Conservation (phyloP, 164 flowering plant genomes). For the Protea cynaroides region DNA sequence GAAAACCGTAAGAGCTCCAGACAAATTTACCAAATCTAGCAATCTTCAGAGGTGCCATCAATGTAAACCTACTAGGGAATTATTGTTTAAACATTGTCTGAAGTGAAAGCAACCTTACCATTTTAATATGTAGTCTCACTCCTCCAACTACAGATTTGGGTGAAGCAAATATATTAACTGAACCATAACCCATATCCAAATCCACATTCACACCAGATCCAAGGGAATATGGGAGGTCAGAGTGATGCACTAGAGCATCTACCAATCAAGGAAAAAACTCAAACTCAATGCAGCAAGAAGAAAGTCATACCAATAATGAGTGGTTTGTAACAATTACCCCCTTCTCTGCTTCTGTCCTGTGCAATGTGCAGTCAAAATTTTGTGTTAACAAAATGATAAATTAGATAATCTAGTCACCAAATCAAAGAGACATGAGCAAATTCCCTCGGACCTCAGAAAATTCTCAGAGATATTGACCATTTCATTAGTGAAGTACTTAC, state of each 20-base stretch:
- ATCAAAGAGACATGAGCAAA: neutral
- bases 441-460: neutral
- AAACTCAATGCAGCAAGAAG: neutral
- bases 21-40: neutral
- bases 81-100: neutral
- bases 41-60: neutral
- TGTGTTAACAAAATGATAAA: constrained; percentile 1
- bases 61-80: no score
- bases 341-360: constrained; percentile 95
- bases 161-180: neutral
- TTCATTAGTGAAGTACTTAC: neutral
- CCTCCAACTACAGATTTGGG: neutral
- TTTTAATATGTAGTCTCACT: no score
- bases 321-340: constrained; percentile 88
- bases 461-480: neutral
- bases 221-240: neutral
- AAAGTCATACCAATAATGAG: constrained; percentile 55
- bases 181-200: neutral
- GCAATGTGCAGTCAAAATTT: constrained; percentile 11
- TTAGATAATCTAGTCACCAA: neutral
- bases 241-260: neutral
- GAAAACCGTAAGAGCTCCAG: neutral
- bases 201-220: neutral
- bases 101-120: neutral
- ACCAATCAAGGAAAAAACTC: neutral